Conservation (phyloP, 2,329 filamentous ascomycete genomes). For the Moelleriella libera region DNA sequence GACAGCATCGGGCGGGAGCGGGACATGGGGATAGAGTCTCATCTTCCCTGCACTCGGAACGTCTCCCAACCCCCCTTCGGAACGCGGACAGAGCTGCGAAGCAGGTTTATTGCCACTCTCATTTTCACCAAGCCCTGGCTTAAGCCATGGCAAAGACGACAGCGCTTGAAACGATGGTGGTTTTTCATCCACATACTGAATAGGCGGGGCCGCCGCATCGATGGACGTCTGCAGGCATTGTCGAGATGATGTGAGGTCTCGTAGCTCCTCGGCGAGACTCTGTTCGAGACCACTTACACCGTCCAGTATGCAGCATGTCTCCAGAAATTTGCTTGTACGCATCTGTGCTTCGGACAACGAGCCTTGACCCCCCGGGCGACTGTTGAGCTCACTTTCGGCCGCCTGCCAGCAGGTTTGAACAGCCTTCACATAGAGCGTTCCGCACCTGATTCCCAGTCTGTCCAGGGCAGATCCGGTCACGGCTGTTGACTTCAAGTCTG, state of each 20-base stretch:
- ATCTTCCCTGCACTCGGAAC: conserved; percentile 22
- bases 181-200: not conserved
- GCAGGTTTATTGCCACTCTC: no score
- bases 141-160: not conserved
- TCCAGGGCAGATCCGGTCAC: conserved; percentile 48
- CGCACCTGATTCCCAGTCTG: conserved; percentile 52
- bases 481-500: conserved; percentile 27
- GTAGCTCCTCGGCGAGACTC: conserved; percentile 32
- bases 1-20: conserved; percentile 44
- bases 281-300: conserved; percentile 42
- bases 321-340: conserved; percentile 41
- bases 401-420: conserved; percentile 58
- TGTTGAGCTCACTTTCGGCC: conserved; percentile 47
- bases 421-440: conserved; percentile 61
- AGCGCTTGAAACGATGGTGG: not conserved
- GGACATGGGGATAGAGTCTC: conserved; percentile 45
- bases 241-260: conserved; percentile 7
- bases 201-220: no score
- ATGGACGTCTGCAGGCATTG: conserved; percentile 1
- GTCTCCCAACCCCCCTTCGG: conserved; percentile 6
- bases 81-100: no score
- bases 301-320: conserved; percentile 47
- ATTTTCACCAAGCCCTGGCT: no score
- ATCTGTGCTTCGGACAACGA: conserved; percentile 36
- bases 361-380: conserved; percentile 30